A percentile compares a stretch with the other conserved stretches of the same genome.
Evolutionary conservation across 164 flowering plant genomes (phyloP).

Genomic region (Annona squamosa): DNA sequence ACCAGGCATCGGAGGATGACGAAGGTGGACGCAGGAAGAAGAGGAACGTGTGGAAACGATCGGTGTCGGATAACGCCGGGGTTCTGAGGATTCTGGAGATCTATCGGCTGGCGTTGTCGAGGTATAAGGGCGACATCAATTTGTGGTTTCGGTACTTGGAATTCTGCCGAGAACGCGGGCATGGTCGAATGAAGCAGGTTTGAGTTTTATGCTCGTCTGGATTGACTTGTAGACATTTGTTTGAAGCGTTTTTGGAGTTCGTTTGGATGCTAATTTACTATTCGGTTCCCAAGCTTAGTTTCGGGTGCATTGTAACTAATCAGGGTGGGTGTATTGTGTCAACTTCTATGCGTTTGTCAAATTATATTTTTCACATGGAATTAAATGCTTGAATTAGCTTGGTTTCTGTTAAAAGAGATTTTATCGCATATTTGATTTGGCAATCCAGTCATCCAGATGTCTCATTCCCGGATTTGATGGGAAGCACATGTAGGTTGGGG

Average conservation of each 20-base stretch:
- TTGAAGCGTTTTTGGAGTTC: neutral
- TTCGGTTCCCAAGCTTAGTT: neutral
- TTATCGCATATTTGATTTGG: neutral
- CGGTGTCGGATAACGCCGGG: conserved; percentile 57
- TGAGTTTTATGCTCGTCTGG: neutral
- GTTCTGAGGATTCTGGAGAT: conserved; percentile 53
- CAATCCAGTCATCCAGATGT: too few relatives aligned
- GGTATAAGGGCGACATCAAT: conserved; percentile 77
- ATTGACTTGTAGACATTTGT: neutral
- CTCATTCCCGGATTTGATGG: too few relatives aligned
- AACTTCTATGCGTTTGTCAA: neutral
- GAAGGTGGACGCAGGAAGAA: conserved; percentile 17
- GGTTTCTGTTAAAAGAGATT: neutral
- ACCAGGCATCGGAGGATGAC: neutral
- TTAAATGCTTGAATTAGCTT: neutral
- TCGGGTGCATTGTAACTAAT: neutral
- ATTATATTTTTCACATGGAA: neutral
- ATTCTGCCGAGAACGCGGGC: conserved; percentile 52
- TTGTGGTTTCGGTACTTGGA: conserved; percentile 89
- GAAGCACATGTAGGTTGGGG: too few relatives aligned
- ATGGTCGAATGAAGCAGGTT: conserved; percentile 87
- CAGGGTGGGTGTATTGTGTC: neutral
- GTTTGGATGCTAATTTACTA: neutral
- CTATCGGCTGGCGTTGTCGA: conserved; percentile 43
- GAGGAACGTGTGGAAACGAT: conserved; percentile 34